Evolutionary conservation across 2,329 filamentous ascomycete genomes (phyloP).

Genomic region (Penicillium rolfsii): DNA sequence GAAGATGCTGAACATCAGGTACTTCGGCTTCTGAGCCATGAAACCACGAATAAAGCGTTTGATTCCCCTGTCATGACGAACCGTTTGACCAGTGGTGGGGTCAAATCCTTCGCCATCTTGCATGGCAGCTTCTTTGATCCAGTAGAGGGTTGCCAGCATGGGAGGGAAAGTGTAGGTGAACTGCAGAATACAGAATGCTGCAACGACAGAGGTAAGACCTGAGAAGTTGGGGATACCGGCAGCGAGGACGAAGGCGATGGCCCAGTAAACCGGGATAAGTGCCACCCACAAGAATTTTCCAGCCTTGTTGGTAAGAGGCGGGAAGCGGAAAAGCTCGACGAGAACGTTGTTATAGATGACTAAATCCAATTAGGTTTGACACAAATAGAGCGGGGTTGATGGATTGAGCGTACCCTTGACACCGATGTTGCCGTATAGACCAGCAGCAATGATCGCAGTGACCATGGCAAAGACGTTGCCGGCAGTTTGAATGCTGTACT

Average conservation of each 20-base stretch:
- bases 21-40: conserved; percentile 21
- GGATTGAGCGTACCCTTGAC: conserved; percentile 41
- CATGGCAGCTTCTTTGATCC: conserved; percentile 52
- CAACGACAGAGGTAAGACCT: conserved; percentile 54
- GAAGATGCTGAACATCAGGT: conserved; percentile 11
- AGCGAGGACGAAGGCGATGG: conserved; percentile 58
- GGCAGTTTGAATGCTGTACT: conserved; percentile 52
- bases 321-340: conserved; percentile 55
- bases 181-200: conserved; percentile 59
- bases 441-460: conserved; percentile 49
- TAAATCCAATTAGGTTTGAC: not conserved
- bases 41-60: conserved; percentile 48
- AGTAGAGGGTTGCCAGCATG: conserved; percentile 52
- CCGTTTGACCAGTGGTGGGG: conserved; percentile 42
- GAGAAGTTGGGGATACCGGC: conserved; percentile 59
- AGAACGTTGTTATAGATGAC: conserved; percentile 56
- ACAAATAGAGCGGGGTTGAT: not conserved
- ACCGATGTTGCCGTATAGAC: conserved; percentile 59
- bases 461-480: conserved; percentile 52
- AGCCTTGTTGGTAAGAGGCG: conserved; percentile 50
- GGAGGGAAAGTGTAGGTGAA: conserved; percentile 65
- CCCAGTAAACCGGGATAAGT: conserved; percentile 62
- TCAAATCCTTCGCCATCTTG: conserved; percentile 50
- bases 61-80: conserved; percentile 44
- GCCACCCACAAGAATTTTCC: conserved; percentile 58